Evolutionary conservation across 305 asterid species (phyloP).

Genomic region (Fraxinus ornus): DNA sequence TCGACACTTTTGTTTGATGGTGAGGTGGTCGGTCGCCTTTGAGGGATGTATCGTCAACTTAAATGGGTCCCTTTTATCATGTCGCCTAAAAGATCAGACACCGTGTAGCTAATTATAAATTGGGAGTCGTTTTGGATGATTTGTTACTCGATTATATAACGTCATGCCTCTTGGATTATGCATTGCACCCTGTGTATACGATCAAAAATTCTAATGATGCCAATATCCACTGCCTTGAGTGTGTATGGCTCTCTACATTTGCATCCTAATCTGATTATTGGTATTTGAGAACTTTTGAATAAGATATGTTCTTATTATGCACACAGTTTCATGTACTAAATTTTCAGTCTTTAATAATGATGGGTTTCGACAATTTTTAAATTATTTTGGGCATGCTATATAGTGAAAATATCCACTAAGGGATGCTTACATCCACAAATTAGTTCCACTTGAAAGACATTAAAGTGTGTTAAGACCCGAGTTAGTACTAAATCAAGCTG

Average conservation of each 20-base stretch:
- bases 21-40: background rate
- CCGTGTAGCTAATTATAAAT: background rate
- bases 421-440: slow-evolving; percentile 25
- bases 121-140: background rate
- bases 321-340: background rate
- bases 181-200: background rate
- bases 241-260: background rate
- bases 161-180: background rate
- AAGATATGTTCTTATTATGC: background rate
- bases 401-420: slow-evolving; percentile 19
- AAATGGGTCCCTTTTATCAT: background rate
- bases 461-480: slow-evolving; percentile 16
- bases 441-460: slow-evolving; percentile 20
- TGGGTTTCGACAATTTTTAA: background rate
- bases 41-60: background rate
- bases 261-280: background rate
- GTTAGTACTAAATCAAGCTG: slow-evolving; percentile 5
- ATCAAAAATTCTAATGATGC: background rate
- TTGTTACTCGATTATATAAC: background rate
- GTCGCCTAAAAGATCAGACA: background rate
- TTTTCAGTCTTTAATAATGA: background rate
- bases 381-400: background rate
- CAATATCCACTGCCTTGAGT: background rate
- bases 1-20: background rate
- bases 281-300: background rate